Base-by-base conservation (phyloP, 805 yeast genomes). In the Isabelozyma rhagii region DNA sequence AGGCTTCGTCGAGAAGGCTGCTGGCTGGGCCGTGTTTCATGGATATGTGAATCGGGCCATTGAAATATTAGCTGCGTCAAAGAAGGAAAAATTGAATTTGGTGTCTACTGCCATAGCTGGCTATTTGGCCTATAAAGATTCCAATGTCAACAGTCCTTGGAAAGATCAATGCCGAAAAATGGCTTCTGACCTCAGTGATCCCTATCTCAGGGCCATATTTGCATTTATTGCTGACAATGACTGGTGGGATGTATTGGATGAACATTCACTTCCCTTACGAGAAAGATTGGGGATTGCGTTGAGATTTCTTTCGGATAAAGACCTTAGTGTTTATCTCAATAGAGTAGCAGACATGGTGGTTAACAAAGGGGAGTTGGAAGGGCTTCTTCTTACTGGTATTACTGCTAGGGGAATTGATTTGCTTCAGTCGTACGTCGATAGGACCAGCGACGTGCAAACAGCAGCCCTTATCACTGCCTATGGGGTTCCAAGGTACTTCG, bases 101-200 rank as follows among this genome's bases (percentile, higher is more conserved):
- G 91, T 93, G 79, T 90, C 97, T 0, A 87, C 98, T 0, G 97
- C 98, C 0, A 88, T 91, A 43, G 93, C 97, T 0, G 98, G 97
- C 2, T 89, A 91, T 61, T 74, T 85, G 51, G 86, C 89, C 0
- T 84, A 84, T 62, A 80, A 79, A 49, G 76, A 79, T 48, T 72
- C 78, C 3, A 71, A 70, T 18, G 77, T 77, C 10, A 88, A 88
- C 60, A 85, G 84, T 64, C 80, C 91, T 0, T 93, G 98, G 98
- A 85, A 89, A 59, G 96, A 90, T 49, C 97, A 90, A 63, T 93
- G 97, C 64, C 83, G 97, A 48, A 78, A 79, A 50, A 80, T 93
- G 77, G 88, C 97, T 0, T 80, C 87, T n/a, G 97, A 90, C 57
- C 74, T 93, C 49, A 93, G 87, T 10, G 85, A 89, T 60, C 97